These are phyloP conservation scores for Kazachstania psychrophila DNA, from an alignment of 805 yeast genomes.

Conservation along the genomic window DNA sequence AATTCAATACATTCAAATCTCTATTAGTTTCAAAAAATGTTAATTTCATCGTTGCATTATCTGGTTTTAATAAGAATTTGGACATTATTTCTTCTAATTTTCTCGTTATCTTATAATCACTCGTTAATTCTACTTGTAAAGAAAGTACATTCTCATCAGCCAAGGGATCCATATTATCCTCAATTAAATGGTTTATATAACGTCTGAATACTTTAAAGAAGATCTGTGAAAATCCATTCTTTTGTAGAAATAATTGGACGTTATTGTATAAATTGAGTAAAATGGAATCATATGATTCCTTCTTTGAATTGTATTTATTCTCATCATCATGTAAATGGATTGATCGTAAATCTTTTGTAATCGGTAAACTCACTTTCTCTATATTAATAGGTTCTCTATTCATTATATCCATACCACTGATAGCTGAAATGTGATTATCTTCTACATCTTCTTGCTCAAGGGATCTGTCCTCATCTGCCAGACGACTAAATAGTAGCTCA, in stretches of 20 bases:
- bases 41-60: conserved; percentile 17
- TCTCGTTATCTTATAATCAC: conserved; percentile 11
- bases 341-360: too few relatives aligned
- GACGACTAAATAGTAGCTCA: too few relatives aligned
- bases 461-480: too few relatives aligned
- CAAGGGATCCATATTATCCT: conserved; percentile 16
- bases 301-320: not conserved
- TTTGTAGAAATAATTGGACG: conserved; percentile 19
- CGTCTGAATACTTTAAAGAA: conserved; percentile 20
- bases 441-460: too few relatives aligned
- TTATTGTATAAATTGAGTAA: conserved; percentile 15
- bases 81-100: conserved; percentile 11
- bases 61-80: conserved; percentile 20
- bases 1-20: conserved; percentile 4
- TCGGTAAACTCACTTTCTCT: too few relatives aligned
- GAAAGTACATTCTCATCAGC: conserved; percentile 16
- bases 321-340: not conserved
- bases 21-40: conserved; percentile 14
- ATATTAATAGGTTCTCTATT: too few relatives aligned
- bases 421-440: too few relatives aligned
- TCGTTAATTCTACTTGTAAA: conserved; percentile 17
- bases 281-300: conserved; percentile 6
- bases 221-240: conserved; percentile 19
- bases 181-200: conserved; percentile 13
- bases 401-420: too few relatives aligned